These are phyloP conservation scores for Camelina neglecta DNA, from an alignment of 345 rosid genomes.

Conservation along the genomic window DNA sequence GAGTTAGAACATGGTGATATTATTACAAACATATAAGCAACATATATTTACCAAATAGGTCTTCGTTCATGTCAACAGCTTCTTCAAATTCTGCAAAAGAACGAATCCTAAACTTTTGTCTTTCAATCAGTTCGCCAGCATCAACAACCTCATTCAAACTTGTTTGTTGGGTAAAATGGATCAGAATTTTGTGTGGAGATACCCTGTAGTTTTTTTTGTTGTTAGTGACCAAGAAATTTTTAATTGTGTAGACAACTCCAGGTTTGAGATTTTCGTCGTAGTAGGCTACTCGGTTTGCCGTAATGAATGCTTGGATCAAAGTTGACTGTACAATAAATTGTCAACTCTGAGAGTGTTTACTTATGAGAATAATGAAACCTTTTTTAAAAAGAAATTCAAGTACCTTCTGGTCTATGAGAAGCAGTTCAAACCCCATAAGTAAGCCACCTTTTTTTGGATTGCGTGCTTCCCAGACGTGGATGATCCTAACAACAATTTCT, in stretches of 20 bases:
- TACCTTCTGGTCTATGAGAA: no score
- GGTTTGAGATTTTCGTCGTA: not conserved
- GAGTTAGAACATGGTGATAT: no score
- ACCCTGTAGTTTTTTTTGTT: not conserved
- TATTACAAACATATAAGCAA: no score
- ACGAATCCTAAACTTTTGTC: not conserved
- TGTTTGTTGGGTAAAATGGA: not conserved
- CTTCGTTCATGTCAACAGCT: not conserved
- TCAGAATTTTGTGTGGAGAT: not conserved
- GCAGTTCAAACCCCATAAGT: no score
- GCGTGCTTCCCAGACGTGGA: no score
- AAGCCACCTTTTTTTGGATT: no score
- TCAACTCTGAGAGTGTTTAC: no score
- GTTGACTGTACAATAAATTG: not conserved
- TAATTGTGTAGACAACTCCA: not conserved
- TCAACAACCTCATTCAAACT: not conserved
- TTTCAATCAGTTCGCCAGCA: not conserved
- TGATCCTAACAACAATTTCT: no score
- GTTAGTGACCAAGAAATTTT: not conserved
- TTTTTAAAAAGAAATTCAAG: no score
- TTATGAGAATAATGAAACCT: no score
- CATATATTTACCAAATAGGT: no score
- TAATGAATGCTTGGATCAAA: not conserved
- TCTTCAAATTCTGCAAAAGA: not conserved
- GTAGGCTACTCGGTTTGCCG: not conserved